Evolutionary conservation across 2,329 filamentous ascomycete genomes (phyloP).

Genomic region (Colletotrichum viniferum): DNA sequence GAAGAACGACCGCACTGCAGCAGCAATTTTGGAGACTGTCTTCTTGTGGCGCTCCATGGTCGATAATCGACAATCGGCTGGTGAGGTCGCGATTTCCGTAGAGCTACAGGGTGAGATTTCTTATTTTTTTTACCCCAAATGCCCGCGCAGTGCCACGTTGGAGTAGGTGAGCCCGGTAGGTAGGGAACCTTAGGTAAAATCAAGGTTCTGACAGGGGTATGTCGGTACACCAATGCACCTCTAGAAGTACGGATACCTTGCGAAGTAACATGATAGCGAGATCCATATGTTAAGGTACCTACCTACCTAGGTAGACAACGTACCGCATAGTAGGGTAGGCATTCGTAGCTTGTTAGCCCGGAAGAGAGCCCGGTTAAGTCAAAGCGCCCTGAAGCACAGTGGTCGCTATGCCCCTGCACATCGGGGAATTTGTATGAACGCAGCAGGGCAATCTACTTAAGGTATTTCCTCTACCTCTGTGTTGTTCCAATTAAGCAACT

Average conservation of each 20-base stretch:
- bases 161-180: not conserved
- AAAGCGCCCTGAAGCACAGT: not conserved
- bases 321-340: too few relatives aligned
- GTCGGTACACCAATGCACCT: not conserved
- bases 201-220: conserved; percentile 5
- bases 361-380: not conserved
- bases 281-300: not conserved
- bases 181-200: not conserved
- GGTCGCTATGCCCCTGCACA: not conserved
- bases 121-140: not conserved
- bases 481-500: not conserved
- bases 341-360: not conserved
- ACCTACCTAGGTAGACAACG: too few relatives aligned
- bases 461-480: not conserved
- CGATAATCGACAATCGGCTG: not conserved
- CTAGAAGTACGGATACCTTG: not conserved
- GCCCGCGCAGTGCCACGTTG: not conserved
- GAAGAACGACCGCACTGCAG: conserved; percentile 53
- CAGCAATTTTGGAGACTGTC: conserved; percentile 51
- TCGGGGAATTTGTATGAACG: not conserved
- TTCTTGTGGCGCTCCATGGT: conserved; percentile 56
- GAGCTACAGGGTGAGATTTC: not conserved
- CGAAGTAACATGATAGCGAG: not conserved
- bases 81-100: not conserved
- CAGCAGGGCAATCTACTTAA: not conserved